Evolutionary conservation across 2,329 filamentous ascomycete species (phyloP), one percentile per base, ranked within the genome.

Genomic region (Fusarium palustre): DNA sequence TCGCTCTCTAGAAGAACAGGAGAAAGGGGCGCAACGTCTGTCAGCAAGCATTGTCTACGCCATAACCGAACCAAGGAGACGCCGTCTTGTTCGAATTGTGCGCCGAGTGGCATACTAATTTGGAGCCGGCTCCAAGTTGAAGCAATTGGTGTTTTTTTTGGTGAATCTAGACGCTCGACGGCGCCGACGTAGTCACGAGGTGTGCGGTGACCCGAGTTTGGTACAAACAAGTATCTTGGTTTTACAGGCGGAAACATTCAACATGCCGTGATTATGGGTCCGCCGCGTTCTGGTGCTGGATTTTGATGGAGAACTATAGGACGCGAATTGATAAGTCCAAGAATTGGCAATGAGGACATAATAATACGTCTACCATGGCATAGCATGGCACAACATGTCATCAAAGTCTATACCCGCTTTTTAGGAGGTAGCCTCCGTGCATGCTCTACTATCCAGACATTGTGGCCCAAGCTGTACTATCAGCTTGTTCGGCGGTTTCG

Each of bases 11-110:
- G 58, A 71, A 61, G 50, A 50, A 49, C 52, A 65, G 60, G 54
- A 68, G 61, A 68, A 74, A 71, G 58, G 66, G 63, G 67, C 24
- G 46, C 46, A 69, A 74, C 60, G 67, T 65, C 54, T 59, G 33
- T 13, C 62, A 58, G 66, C 61, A 68, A 56, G 41, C 43, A 53
- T 36, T 39, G 39, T 36, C 43, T 55, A 57, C 63, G 59, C 72
- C 66, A 68, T 65, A 61, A 24, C 34, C 33, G 52, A 50, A 50
- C 68, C 45, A 68, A 52, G 45, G 45, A 33, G 59, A 55, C 66
- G 69, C 66, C 50, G 48, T 55, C 57, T 45, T 56, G 55, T 63
- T 46, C 33, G 62, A 70, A 56, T 59, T 56, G 50, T 66, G 54
- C 64, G 55, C 66, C 59, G 22, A 49, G 42, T 66, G 59, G 25